Base-by-base conservation (phyloP, 2,329 filamentous ascomycete species). In the Fusarium tuaranense region DNA sequence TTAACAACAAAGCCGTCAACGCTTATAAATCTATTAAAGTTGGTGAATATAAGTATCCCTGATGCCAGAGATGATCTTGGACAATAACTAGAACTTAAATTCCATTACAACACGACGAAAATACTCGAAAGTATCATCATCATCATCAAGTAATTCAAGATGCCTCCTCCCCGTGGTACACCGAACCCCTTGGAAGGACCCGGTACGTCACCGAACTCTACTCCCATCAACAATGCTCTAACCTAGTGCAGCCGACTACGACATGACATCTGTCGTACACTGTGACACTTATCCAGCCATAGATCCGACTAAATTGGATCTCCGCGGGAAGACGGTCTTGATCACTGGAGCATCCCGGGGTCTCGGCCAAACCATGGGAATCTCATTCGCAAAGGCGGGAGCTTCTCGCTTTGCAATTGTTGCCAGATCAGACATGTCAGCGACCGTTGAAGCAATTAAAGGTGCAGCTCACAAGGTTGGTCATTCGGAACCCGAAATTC, bases 281-380 rank as follows among this genome's bases (percentile, higher is more conserved):
- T 58, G 55, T 27, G 70, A 76, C 39, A 76, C 71, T 5, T 92
- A 92, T 76, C 83, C 86, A 0, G 83, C 81, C 66, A 90, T 92
- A 74, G 81, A 85, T 68, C 81, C 84, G 18, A 72, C 76, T 6
- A 81, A 83, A n/a, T 74, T 78, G n/a, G 74, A 86, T 69, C 82
- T 87, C 25, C 36, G 73, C 0, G 81, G 82, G 2, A 83, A 83
- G 41, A 77, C 80, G 0, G 80, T 86, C 44, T 84, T 92, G 65
- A 86, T 92, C 65, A 89, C 86, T 1, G 90, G 90, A 7, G 89
- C 87, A 0, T 88, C 86, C 3, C 86, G 85, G 41, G 88, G 89
- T 12, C 85, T 91, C 27, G 90, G 90, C 3, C 83, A 82, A 3
- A 84, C 86, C 8, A 88, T 86, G 3, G 88, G 88, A 1, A 77